Percentiles rank a stretch among this genome's conserved stretches.
Conservation (phyloP, 2,329 filamentous ascomycete species). For the Talaromyces albobiverticillius region DNA sequence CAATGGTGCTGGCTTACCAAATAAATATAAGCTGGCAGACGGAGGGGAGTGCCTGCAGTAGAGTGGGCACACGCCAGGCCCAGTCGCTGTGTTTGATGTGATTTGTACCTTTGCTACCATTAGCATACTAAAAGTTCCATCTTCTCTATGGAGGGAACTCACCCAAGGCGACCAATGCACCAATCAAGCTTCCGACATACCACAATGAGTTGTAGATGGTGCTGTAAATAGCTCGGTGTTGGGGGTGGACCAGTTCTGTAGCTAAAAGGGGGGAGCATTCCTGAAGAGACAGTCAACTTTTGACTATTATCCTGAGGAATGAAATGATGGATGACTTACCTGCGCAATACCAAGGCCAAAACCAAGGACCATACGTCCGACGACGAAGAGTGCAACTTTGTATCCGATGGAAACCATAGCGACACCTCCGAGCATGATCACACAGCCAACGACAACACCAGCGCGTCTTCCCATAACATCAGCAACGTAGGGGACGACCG, state of each 20-base stretch:
- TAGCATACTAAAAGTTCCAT: conserved; percentile 29
- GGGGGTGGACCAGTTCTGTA: conserved; percentile 65
- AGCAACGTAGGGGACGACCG: conserved; percentile 46
- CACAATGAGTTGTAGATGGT: conserved; percentile 67
- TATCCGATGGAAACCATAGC: conserved; percentile 37
- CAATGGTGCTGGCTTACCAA: conserved; percentile 46
- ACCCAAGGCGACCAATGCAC: conserved; percentile 33
- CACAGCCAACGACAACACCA: conserved; percentile 45
- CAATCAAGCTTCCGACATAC: conserved; percentile 57
- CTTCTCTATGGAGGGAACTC: conserved; percentile 32
- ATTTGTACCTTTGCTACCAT: conserved; percentile 32
- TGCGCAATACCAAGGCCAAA: conserved; percentile 66
- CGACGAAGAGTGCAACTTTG: conserved; percentile 52
- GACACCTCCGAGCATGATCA: conserved; percentile 46
- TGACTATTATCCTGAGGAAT: background rate
- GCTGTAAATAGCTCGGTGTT: conserved; percentile 64
- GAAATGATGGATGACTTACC: conserved; percentile 33
- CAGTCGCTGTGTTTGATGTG: conserved; percentile 47
- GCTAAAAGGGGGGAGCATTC: conserved; percentile 60
- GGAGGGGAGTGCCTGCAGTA: conserved; percentile 63
- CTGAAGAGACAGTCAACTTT: conserved; percentile 28
- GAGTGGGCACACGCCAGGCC: conserved; percentile 65
- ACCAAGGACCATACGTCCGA: conserved; percentile 61
- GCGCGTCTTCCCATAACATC: conserved; percentile 47
- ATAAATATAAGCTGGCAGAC: conserved; percentile 63